Conservation (phyloP, 2,329 filamentous ascomycete species). For the Sphaerulina musiva region DNA sequence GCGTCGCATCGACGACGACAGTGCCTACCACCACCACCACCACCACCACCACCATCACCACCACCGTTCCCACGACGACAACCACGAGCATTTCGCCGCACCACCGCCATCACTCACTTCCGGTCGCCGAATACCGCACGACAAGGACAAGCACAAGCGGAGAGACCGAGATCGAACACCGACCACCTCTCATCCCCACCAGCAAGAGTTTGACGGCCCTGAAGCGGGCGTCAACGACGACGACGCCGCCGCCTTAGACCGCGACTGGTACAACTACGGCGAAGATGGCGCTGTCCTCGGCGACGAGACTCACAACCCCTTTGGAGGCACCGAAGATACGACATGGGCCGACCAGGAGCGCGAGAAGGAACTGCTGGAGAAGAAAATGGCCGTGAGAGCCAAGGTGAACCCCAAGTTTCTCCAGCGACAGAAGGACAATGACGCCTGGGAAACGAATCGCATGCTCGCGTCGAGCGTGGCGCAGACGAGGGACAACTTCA, state of each 20-base stretch:
- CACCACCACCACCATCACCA: constrained; percentile 46
- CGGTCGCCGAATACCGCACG: constrained; percentile 38
- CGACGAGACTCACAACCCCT: constrained; percentile 88
- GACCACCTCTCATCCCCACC: constrained; percentile 41
- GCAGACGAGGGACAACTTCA: constrained; percentile 66
- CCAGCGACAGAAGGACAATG: constrained; percentile 87
- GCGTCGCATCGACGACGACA: constrained; percentile 15
- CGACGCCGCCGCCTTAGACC: constrained; percentile 69
- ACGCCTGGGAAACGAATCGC: constrained; percentile 97
- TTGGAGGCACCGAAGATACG: constrained; percentile 62
- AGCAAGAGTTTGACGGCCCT: constrained; percentile 53
- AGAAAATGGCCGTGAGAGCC: constrained; percentile 54
- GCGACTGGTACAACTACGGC: constrained; percentile 88
- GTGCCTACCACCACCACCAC: too few relatives aligned
- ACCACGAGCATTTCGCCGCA: constrained; percentile 44
- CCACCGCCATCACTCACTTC: constrained; percentile 32
- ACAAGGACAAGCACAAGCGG: constrained; percentile 18
- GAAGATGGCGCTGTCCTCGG: constrained; percentile 78
- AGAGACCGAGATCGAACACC: constrained; percentile 21
- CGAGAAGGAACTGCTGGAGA: constrained; percentile 69
- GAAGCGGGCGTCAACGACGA: constrained; percentile 57
- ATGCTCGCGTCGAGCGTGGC: constrained; percentile 97
- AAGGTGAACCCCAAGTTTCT: constrained; percentile 60
- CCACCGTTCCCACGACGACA: constrained; percentile 48
- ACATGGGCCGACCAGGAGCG: constrained; percentile 68